Evolutionary conservation across 805 yeast species (phyloP).

Genomic region (Nakazawaea peltata): DNA sequence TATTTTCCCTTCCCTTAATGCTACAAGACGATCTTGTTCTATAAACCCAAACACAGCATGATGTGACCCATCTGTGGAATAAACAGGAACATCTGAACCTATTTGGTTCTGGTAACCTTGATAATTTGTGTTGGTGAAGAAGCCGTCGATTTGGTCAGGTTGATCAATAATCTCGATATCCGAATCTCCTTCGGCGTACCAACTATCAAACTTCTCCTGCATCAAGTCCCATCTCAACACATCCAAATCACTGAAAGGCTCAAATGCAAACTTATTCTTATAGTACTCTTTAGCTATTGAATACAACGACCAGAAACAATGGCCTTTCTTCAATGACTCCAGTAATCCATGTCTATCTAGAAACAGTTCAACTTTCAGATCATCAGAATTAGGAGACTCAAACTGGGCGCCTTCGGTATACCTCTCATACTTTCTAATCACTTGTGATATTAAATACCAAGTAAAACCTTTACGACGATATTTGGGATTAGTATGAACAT

Average conservation of each 20-base stretch:
- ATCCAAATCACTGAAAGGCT: slow-evolving; percentile 1
- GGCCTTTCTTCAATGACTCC: too few species aligned
- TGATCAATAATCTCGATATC: background rate
- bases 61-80: background rate
- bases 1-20: background rate
- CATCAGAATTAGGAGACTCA: too few species aligned
- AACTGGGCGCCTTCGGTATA: too few species aligned
- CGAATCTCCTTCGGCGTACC: background rate
- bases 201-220: background rate
- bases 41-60: background rate
- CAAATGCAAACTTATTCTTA: slow-evolving; percentile 1
- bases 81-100: too few species aligned
- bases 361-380: background rate
- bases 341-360: too few species aligned
- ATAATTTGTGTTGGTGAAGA: background rate
- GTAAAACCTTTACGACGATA: slow-evolving; percentile 3
- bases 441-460: background rate
- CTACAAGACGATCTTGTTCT: background rate
- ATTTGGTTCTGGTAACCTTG: background rate
- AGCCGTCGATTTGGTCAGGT: background rate
- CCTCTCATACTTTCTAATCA: slow-evolving; percentile 6
- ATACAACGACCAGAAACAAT: slow-evolving; percentile 5
- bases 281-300: slow-evolving; percentile 2
- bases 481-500: slow-evolving; percentile 3
- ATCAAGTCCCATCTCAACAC: background rate